Conservation (phyloP, 192 early-diverging fungal species). For the Backusella liffmaniae region DNA sequence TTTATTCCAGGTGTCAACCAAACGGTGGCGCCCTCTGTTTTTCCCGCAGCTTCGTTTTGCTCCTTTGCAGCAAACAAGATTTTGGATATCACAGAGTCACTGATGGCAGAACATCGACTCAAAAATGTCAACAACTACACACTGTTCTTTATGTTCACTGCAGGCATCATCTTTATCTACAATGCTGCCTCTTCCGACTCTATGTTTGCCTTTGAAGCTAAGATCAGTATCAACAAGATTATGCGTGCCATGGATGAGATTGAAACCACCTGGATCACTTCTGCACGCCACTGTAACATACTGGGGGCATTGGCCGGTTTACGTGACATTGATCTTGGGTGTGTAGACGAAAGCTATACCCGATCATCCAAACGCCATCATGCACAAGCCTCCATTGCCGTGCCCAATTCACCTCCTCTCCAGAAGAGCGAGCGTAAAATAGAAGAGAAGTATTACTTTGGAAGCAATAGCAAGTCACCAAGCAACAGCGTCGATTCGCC, state of each 20-base stretch:
- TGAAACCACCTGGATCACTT: slow-evolving; percentile 33
- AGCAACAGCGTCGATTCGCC: neutral
- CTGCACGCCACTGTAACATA: slow-evolving; percentile 33
- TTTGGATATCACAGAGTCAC: slow-evolving; percentile 33
- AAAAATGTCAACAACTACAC: slow-evolving; percentile 34
- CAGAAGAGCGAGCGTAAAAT: neutral
- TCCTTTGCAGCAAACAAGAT: slow-evolving; percentile 36
- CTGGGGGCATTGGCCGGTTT: slow-evolving; percentile 29
- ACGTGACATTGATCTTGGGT: slow-evolving; percentile 31
- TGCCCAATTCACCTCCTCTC: slow-evolving; percentile 30
- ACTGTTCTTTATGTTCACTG: slow-evolving; percentile 33
- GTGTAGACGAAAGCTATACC: slow-evolving; percentile 25
- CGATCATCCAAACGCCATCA: neutral
- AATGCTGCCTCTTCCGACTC: slow-evolving; percentile 27
- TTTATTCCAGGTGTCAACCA: slow-evolving; percentile 40
- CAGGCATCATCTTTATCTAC: slow-evolving; percentile 39
- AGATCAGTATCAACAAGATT: slow-evolving; percentile 34
- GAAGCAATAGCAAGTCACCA: neutral
- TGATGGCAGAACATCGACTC: slow-evolving; percentile 23
- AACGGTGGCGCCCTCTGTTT: slow-evolving; percentile 9
- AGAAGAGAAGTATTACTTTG: neutral
- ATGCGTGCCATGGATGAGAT: slow-evolving; percentile 31
- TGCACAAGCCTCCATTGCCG: slow-evolving; percentile 21
- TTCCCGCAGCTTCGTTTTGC: slow-evolving; percentile 31
- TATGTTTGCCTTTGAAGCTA: slow-evolving; percentile 33